Evolutionary conservation across 202 grass and related monocot genomes (phyloP), one percentile per base, ranked within the genome.

Genomic region (Carex sylvatica): DNA sequence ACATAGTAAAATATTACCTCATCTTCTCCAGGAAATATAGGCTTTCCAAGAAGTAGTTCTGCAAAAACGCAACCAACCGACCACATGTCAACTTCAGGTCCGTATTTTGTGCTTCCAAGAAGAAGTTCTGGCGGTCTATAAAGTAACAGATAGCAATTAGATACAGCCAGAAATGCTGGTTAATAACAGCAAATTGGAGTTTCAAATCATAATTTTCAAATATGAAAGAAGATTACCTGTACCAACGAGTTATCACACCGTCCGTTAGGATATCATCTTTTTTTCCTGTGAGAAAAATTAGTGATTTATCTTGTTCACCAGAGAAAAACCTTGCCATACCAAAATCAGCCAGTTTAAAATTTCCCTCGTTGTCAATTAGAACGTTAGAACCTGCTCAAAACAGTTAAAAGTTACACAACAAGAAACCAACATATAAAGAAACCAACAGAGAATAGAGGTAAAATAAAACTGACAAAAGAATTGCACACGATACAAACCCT

Each of bases 301-400:
- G 1, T 9, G 2, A 46, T 46, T 38, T 38, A 38, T 38, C 36
- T 38, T 38, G 36, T 60, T 82, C 90, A 20, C 86, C 91, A 31
- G 92, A 87, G 80, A 88, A 90, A 77, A 86, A 90, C 88, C 92
- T 91, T 77, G 92, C 92, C 82, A 98, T 89, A 22, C 95, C 95
- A 75, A 98, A 98, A 88, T 98, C 95, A 81, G 92, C 95, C 84
- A 93, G 77, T 82, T 98, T 95, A 79, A 98, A 89, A 85, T 90
- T 95, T 80, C 95, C 95, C 79, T 98, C 86, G 36, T 98, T 98
- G 80, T 98, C 90, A 87, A 98, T 95, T 85, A 98, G 84, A 71
- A 98, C 90, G 71, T 98, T 98, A 35, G 95, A 93, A 46, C 95
- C 92, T 98, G 64, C 82, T 82, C 35, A 66, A 61, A 82, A 82